Evolutionary conservation across 495 filamentous ascomycete species (phyloP), one percentile per base, ranked within the genome.

Genomic region (Neurospora tetraspora): DNA sequence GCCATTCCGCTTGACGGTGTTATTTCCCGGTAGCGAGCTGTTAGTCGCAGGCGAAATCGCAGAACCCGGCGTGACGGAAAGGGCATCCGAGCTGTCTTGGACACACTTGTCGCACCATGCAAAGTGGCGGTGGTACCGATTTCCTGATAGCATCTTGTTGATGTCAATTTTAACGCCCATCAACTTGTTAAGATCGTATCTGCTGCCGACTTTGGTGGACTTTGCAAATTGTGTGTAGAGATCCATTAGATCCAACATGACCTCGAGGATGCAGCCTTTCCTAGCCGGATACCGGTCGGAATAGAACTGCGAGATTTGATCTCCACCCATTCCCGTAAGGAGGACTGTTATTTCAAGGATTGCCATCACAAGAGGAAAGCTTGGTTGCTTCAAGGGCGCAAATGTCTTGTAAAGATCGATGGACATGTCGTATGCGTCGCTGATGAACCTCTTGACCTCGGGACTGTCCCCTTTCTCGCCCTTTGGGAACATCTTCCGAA

Each of bases 371-470:
- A 97, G 89, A 5, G 92, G 91, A 23, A 89, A 86, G 5, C 91
- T 90, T 0, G 89, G 90, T 73, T 97, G 93, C 81, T 98, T 98
- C 40, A 98, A 83, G 20, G 95, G 96, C 7, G 92, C 90, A 80
- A 93, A 96, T 5, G 96, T 99, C 75, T 94, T 92, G 80, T 98
- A 96, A 20, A 97, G 83, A 80, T 99, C 96, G 70, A 94, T 86
- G 14, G 90, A 91, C 75, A 97, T 92, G 78, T 91, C 89, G 81
- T 92, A 96, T 1, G 93, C 92, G 5, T 88, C 83, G 14, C 84
- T 82, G 20, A 88, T 86, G 47, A 92, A 86, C 39, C 83, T 82
- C 69, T 82, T 82, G n/a, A 23, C 69, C 2, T 75, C 70, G 18
- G 34, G 38, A 18, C 14, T 65, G 11, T 39, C 53, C 1, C 1